These are phyloP conservation scores for Brassica nigra DNA, from an alignment of 345 rosid genomes.

Conservation along the genomic window DNA sequence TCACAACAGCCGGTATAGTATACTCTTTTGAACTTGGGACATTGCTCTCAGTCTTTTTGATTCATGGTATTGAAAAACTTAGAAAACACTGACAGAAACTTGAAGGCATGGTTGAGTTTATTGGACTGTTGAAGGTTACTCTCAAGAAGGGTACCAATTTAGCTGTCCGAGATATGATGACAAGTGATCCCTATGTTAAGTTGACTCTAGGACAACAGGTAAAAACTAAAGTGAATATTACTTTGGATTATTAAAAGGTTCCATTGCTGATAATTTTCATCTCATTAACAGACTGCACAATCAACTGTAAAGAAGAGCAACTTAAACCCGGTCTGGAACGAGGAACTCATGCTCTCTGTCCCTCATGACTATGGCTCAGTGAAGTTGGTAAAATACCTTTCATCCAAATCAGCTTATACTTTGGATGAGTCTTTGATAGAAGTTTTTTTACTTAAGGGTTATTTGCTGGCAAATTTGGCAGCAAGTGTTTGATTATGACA, in stretches of 20 bases:
- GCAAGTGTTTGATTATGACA: constrained; percentile 86
- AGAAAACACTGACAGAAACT: constrained; percentile 46
- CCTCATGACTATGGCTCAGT: constrained; percentile 62
- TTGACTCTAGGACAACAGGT: constrained; percentile 91
- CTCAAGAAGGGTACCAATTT: constrained; percentile 72
- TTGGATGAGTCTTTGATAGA: neutral
- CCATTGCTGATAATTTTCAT: constrained; percentile 13
- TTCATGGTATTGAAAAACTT: constrained; percentile 11
- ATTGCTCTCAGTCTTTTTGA: constrained; percentile 4
- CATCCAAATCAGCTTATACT: neutral
- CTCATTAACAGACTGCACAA: constrained; percentile 56
- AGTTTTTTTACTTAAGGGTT: neutral
- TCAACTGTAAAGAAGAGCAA: constrained; percentile 58
- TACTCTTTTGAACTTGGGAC: constrained; percentile 11
- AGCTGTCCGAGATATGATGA: constrained; percentile 90
- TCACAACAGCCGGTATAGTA: constrained; percentile 50
- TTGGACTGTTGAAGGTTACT: constrained; percentile 79
- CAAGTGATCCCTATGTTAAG: constrained; percentile 94
- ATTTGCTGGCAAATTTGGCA: constrained; percentile 42
- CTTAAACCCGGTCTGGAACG: constrained; percentile 82
- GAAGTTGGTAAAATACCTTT: constrained; percentile 59
- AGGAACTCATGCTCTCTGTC: constrained; percentile 82
- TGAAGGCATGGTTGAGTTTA: constrained; percentile 84
- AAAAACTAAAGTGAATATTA: constrained; percentile 13
- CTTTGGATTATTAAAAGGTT: neutral